Evolutionary conservation across 2,329 filamentous ascomycete genomes (phyloP).

Genomic region (Aspergillus arachidicola): DNA sequence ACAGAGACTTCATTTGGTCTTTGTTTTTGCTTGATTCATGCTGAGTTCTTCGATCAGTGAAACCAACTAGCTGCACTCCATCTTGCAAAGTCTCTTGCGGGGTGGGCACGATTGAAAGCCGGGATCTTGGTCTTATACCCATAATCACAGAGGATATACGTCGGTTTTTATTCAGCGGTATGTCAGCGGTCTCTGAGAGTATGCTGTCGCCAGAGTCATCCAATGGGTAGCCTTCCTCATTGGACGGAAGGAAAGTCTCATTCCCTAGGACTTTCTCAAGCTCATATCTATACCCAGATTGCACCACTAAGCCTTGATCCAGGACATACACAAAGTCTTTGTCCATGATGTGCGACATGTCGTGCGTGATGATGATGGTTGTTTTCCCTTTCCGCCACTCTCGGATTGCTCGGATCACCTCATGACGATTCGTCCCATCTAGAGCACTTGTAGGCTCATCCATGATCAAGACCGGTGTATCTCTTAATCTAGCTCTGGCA

Average conservation of each 20-base stretch:
- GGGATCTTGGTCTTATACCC: not conserved
- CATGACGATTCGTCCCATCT: constrained; percentile 68
- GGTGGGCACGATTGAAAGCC: not conserved
- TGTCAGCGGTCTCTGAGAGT: not conserved
- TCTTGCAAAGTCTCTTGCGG: not conserved
- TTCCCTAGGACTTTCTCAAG: constrained; percentile 47
- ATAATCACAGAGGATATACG: not conserved
- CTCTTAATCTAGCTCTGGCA: constrained; percentile 73
- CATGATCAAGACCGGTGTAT: constrained; percentile 79
- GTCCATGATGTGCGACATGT: constrained; percentile 72
- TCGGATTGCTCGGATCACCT: constrained; percentile 75
- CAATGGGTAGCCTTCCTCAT: not conserved
- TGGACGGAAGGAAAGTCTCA: constrained; percentile 23
- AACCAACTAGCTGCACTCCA: not conserved
- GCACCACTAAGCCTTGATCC: constrained; percentile 67
- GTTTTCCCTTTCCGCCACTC: constrained; percentile 79
- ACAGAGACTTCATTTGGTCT: constrained; percentile 39
- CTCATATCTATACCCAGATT: constrained; percentile 66
- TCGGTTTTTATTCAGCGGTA: not conserved
- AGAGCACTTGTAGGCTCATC: constrained; percentile 88
- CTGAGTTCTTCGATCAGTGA: not conserved
- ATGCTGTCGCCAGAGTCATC: not conserved
- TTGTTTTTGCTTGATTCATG: not conserved
- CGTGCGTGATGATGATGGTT: constrained; percentile 91
- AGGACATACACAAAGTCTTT: constrained; percentile 81